These are phyloP conservation scores for Sanghuangporus baumii DNA, from an alignment of 1,284 basidiomycete genomes.

Conservation along the genomic window DNA sequence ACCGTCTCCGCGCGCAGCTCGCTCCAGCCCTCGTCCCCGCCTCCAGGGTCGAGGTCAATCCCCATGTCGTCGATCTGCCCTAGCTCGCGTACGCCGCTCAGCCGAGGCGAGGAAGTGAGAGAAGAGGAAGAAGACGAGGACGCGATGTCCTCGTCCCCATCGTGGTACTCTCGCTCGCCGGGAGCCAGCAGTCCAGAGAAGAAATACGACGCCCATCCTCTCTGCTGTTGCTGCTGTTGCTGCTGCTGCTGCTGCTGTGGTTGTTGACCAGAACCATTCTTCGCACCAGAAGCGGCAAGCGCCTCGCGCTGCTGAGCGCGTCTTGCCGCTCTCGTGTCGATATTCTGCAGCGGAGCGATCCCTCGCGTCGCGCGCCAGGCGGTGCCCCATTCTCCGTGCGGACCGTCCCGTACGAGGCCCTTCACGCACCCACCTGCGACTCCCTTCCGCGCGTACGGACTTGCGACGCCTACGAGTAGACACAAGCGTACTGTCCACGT, in stretches of 20 bases:
- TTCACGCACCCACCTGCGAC: conserved; percentile 49
- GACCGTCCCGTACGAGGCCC: conserved; percentile 50
- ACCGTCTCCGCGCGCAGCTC: conserved; percentile 73
- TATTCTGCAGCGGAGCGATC: conserved; percentile 54
- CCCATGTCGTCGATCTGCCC: conserved; percentile 39
- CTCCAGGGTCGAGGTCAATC: conserved; percentile 47
- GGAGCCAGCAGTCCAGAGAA: conserved; percentile 46
- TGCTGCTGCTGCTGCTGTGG: background rate
- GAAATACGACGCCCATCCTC: conserved; percentile 51
- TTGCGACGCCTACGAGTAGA: conserved; percentile 70
- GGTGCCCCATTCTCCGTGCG: conserved; percentile 60
- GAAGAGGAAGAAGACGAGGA: conserved; percentile 20
- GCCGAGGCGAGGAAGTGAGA: background rate
- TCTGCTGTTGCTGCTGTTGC: conserved; percentile 21
- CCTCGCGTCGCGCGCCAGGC: conserved; percentile 52
- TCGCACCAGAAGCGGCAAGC: background rate
- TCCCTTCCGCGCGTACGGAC: conserved; percentile 36
- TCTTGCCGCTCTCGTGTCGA: conserved; percentile 11
- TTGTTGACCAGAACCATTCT: conserved; percentile 9
- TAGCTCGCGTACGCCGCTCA: background rate
- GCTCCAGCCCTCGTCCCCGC: conserved; percentile 57
- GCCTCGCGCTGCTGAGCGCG: conserved; percentile 5
- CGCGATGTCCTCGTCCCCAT: conserved; percentile 42
- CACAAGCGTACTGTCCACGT: conserved; percentile 83
- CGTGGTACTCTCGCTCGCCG: conserved; percentile 47